Conservation (phyloP, 2,329 filamentous ascomycete species). For the Phialocephala sp. region DNA sequence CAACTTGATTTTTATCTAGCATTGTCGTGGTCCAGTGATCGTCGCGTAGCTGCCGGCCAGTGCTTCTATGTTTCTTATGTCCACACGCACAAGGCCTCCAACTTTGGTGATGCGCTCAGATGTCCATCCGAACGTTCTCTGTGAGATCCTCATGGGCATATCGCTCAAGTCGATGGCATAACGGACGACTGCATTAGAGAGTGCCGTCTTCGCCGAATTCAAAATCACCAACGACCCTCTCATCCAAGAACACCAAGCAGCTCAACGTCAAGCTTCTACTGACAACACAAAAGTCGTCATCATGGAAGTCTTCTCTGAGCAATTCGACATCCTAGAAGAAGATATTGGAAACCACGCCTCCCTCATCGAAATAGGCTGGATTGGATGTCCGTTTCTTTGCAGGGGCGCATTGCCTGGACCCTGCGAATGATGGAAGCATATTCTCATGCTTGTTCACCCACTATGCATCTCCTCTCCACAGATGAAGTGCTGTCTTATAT, state of each 20-base stretch:
- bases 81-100: too few relatives aligned
- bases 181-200: slow-evolving; percentile 29
- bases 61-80: too few relatives aligned
- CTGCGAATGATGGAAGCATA: slow-evolving; percentile 41
- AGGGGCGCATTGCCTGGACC: too few relatives aligned
- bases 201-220: slow-evolving; percentile 38
- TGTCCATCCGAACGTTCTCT: not conserved
- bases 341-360: slow-evolving; percentile 32
- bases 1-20: too few relatives aligned
- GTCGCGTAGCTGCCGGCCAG: too few relatives aligned
- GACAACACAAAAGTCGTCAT: slow-evolving; percentile 31
- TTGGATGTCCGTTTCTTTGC: too few relatives aligned
- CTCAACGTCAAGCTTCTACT: slow-evolving; percentile 31
- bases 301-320: slow-evolving; percentile 30
- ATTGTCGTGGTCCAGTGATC: too few relatives aligned
- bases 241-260: slow-evolving; percentile 31
- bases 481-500: slow-evolving; percentile 29
- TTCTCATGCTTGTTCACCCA: slow-evolving; percentile 49
- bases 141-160: not conserved
- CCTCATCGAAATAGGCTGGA: slow-evolving; percentile 44
- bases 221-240: slow-evolving; percentile 21
- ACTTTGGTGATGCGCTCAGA: not conserved
- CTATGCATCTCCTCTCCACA: slow-evolving; percentile 33
- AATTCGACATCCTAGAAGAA: slow-evolving; percentile 23
- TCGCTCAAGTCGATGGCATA: slow-evolving; percentile 5